Evolutionary conservation across 768 basidiomycete species (phyloP).

Genomic region (Xerocomellus amylosporus): DNA sequence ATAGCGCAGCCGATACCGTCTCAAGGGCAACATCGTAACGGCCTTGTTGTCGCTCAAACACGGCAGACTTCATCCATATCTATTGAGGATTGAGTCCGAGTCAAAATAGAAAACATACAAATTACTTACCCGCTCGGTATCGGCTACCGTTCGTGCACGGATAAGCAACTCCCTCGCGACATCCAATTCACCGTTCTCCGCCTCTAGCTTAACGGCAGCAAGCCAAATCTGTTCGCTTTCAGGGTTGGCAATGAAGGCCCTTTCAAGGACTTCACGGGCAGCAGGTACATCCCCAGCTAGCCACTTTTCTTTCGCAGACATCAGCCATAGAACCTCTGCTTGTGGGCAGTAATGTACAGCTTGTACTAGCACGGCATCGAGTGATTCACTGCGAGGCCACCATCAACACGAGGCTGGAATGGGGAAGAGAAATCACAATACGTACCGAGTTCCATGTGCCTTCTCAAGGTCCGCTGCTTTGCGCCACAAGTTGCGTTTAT

Average conservation of each 20-base stretch:
- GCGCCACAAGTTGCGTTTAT: slow-evolving; percentile 81
- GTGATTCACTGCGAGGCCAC: slow-evolving; percentile 54
- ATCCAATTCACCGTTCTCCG: slow-evolving; percentile 87
- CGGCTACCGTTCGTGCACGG: slow-evolving; percentile 86
- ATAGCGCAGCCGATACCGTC: slow-evolving; percentile 70
- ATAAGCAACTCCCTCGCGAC: slow-evolving; percentile 85
- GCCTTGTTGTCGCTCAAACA: slow-evolving; percentile 90
- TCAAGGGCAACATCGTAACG: slow-evolving; percentile 69
- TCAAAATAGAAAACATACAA: neutral
- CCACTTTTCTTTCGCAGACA: slow-evolving; percentile 99
- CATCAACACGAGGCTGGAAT: neutral
- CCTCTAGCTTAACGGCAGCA: slow-evolving; percentile 94
- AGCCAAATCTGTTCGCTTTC: slow-evolving; percentile 98
- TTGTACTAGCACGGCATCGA: slow-evolving; percentile 75
- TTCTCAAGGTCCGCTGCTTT: slow-evolving; percentile 93
- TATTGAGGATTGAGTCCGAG: slow-evolving; percentile 29
- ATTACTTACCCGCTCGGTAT: slow-evolving; percentile 77
- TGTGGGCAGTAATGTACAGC: slow-evolving; percentile 92
- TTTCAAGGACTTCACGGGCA: slow-evolving; percentile 85
- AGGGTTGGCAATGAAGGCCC: slow-evolving; percentile 91
- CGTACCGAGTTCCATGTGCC: slow-evolving; percentile 76
- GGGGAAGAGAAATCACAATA: slow-evolving; percentile 1
- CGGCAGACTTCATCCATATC: slow-evolving; percentile 99
- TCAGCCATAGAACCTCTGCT: slow-evolving; percentile 95
- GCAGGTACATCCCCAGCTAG: slow-evolving; percentile 81